These are phyloP conservation scores for Daldinia sp. DNA, from an alignment of 2,329 filamentous ascomycete species.

Conservation along the genomic window DNA sequence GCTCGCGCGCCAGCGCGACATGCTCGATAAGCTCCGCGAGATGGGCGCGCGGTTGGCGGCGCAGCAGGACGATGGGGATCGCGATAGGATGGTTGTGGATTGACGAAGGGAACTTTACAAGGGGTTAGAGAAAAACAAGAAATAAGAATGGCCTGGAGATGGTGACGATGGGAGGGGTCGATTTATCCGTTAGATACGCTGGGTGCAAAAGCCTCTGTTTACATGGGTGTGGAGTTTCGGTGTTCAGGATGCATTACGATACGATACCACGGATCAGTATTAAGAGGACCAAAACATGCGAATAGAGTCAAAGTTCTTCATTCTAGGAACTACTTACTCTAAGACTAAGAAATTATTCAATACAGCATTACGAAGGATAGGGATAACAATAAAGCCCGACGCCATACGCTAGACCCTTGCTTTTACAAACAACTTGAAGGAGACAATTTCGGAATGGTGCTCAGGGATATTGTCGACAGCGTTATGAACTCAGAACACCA, in stretches of 20 bases:
- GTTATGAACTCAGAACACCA: constrained; percentile 52
- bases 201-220: not conserved
- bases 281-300: not conserved
- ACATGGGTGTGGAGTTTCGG: constrained; percentile 6
- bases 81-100: constrained; percentile 46
- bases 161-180: not conserved
- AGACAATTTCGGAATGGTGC: not conserved
- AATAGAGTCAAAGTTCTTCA: not conserved
- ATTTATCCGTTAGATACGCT: not conserved
- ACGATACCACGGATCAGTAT: constrained; percentile 24
- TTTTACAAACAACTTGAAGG: constrained; percentile 7
- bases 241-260: not conserved
- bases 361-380: constrained; percentile 17
- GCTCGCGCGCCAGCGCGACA: constrained; percentile 71
- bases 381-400: constrained; percentile 9
- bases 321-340: constrained; percentile 5
- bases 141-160: not conserved
- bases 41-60: constrained; percentile 59
- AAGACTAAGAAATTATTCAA: not conserved
- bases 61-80: constrained; percentile 47
- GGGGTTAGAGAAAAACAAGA: not conserved
- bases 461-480: not conserved
- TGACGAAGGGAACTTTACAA: not conserved
- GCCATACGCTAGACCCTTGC: constrained; percentile 18
- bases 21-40: constrained; percentile 67